Conservation (phyloP, 2,329 filamentous ascomycete species). For the Colletotrichum viniferum region DNA sequence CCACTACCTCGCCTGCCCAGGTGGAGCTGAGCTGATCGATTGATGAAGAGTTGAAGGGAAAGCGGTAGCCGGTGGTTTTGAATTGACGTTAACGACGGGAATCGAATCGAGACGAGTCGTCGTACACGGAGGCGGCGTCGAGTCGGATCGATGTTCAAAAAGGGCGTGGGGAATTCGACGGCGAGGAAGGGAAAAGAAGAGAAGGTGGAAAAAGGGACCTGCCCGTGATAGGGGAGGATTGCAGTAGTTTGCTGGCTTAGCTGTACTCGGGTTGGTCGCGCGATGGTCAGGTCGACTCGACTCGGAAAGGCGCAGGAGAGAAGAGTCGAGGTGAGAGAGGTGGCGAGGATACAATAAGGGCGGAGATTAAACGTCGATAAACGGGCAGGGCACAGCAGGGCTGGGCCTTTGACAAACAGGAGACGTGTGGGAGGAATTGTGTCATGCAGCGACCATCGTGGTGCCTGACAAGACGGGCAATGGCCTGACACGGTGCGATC, state of each 20-base stretch:
- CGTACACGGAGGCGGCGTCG: neutral
- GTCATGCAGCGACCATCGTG: slow-evolving; percentile 21
- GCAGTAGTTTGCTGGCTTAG: slow-evolving; percentile 4
- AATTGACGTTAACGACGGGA: slow-evolving; percentile 7
- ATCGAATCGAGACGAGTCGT: neutral
- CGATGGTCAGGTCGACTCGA: slow-evolving; percentile 20
- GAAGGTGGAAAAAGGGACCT: slow-evolving; percentile 31
- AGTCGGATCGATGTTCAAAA: slow-evolving; percentile 25
- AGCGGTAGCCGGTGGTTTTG: slow-evolving; percentile 12
- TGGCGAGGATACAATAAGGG: slow-evolving; percentile 22
- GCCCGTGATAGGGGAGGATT: slow-evolving; percentile 34
- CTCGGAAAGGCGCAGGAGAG: slow-evolving; percentile 19
- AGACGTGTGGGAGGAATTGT: slow-evolving; percentile 18
- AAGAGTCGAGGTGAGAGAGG: slow-evolving; percentile 16
- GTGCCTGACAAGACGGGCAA: slow-evolving; percentile 6
- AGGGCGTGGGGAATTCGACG: neutral
- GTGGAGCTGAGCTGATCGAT: neutral
- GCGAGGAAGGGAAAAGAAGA: neutral
- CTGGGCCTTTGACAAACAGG: slow-evolving; percentile 13
- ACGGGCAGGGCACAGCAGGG: slow-evolving; percentile 17
- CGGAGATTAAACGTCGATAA: slow-evolving; percentile 22
- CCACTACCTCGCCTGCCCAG: slow-evolving; percentile 2
- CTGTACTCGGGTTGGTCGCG: slow-evolving; percentile 17
- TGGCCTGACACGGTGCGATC: slow-evolving; percentile 20
- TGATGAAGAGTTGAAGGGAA: neutral